Evolutionary conservation across 2,329 filamentous ascomycete genomes (phyloP).

Genomic region (Pseudogymnoascus sp.): DNA sequence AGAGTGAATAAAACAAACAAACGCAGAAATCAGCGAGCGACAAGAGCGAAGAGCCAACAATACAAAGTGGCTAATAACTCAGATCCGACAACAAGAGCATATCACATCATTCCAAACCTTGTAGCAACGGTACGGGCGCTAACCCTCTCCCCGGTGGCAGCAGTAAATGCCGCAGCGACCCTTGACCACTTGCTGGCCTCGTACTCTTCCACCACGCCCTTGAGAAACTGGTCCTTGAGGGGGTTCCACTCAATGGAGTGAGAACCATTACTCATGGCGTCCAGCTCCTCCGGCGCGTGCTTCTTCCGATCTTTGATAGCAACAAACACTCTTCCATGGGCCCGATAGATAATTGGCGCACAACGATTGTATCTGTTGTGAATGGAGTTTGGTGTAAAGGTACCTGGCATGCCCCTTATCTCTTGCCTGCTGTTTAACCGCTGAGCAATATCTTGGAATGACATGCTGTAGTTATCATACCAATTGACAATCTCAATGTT

Average conservation of each 20-base stretch:
- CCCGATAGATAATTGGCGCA: slow-evolving; percentile 25
- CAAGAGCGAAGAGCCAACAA: not conserved
- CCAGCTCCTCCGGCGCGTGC: not conserved
- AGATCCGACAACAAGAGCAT: not conserved
- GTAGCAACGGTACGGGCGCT: slow-evolving; percentile 8
- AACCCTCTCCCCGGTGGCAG: slow-evolving; percentile 14
- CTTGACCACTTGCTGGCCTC: slow-evolving; percentile 20
- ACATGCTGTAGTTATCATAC: slow-evolving; percentile 18
- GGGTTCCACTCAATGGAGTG: slow-evolving; percentile 14
- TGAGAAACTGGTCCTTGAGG: slow-evolving; percentile 16
- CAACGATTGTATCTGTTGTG: slow-evolving; percentile 27
- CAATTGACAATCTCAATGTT: slow-evolving; percentile 27
- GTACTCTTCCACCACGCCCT: slow-evolving; percentile 5
- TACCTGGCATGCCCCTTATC: slow-evolving; percentile 15
- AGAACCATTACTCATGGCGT: not conserved
- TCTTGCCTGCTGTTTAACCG: slow-evolving; percentile 21
- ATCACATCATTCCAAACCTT: slow-evolving; percentile 12
- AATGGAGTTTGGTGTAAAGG: slow-evolving; percentile 20
- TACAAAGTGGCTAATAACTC: not conserved
- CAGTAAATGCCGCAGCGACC: slow-evolving; percentile 17
- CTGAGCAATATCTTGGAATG: slow-evolving; percentile 21
- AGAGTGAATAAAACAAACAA: not conserved
- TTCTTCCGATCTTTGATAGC: slow-evolving; percentile 16
- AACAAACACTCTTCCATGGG: slow-evolving; percentile 23
- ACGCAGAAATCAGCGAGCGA: not conserved